Evolutionary conservation across 2,329 filamentous ascomycete genomes (phyloP).

Genomic region (Aspergillus sp.): DNA sequence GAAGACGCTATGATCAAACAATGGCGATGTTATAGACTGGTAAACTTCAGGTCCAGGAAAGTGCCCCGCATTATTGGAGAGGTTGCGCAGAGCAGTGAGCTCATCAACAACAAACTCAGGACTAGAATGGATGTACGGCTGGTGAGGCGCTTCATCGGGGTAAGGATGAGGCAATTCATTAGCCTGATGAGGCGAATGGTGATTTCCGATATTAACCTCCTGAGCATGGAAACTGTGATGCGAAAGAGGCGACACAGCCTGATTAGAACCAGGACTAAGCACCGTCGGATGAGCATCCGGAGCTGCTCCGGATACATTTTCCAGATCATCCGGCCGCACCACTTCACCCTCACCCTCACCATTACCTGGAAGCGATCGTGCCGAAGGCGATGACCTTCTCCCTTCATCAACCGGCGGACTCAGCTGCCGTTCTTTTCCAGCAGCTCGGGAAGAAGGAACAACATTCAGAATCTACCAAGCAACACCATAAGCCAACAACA

Average conservation of each 20-base stretch:
- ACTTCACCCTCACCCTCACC: no score
- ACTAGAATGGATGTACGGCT: slow-evolving; percentile 27
- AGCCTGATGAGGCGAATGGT: not conserved
- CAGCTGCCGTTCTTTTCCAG: not conserved
- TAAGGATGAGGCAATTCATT: not conserved
- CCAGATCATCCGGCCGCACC: not conserved
- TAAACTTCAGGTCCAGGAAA: slow-evolving; percentile 20
- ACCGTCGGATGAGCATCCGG: not conserved
- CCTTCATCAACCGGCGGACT: not conserved
- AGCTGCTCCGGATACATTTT: not conserved
- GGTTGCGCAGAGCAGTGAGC: slow-evolving; percentile 19
- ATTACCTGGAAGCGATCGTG: not conserved
- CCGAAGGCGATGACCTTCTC: not conserved
- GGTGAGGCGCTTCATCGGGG: not conserved
- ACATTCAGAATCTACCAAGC: slow-evolving; percentile 25
- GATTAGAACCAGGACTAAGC: not conserved
- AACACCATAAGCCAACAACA: not conserved
- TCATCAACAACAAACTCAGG: slow-evolving; percentile 27
- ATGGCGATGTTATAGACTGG: slow-evolving; percentile 23
- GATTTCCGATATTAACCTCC: not conserved
- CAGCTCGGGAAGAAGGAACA: slow-evolving; percentile 3
- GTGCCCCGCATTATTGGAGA: slow-evolving; percentile 10
- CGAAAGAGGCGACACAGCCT: not conserved
- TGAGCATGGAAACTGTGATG: not conserved
- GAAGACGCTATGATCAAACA: slow-evolving; percentile 28